Evolutionary conservation across 495 filamentous ascomycete species (phyloP).

Genomic region (Geoglossum glabrum): DNA sequence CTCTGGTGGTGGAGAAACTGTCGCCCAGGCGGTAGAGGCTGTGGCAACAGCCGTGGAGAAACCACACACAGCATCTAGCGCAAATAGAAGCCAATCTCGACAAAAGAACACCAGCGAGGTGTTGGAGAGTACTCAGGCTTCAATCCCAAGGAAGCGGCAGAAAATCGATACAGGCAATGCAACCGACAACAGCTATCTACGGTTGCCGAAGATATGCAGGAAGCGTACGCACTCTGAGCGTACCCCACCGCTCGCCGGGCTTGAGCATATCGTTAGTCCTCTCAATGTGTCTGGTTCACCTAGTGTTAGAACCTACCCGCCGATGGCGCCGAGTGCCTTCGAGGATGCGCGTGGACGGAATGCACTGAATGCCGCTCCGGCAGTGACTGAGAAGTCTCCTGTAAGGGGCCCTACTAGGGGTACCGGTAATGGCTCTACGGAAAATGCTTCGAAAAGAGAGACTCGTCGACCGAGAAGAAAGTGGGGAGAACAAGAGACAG

Average conservation of each 20-base stretch:
- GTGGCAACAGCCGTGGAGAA: background rate
- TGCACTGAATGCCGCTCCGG: background rate
- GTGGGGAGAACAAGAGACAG: conserved; percentile 77
- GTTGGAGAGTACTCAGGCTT: background rate
- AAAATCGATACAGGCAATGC: background rate
- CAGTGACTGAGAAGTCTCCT: background rate
- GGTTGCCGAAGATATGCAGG: background rate
- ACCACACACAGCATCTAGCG: background rate
- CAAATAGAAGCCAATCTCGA: background rate
- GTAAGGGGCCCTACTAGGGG: background rate
- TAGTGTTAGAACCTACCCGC: background rate
- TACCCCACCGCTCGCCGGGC: background rate
- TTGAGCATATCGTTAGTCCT: background rate
- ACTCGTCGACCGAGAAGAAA: conserved; percentile 8
- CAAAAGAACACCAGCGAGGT: background rate
- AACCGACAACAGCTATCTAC: background rate
- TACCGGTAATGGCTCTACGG: background rate
- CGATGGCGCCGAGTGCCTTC: background rate
- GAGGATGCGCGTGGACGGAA: background rate
- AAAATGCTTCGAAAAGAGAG: background rate
- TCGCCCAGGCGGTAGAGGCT: background rate
- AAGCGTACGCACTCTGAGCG: background rate
- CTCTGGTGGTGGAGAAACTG: background rate
- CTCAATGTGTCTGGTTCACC: background rate
- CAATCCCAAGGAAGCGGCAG: background rate